A percentile compares a stretch with the other conserved stretches of the same genome.
phyloP scores from a whole-genome alignment of 2,329 filamentous ascomycete species.

The Penicillium sclerotigenum region DNA sequence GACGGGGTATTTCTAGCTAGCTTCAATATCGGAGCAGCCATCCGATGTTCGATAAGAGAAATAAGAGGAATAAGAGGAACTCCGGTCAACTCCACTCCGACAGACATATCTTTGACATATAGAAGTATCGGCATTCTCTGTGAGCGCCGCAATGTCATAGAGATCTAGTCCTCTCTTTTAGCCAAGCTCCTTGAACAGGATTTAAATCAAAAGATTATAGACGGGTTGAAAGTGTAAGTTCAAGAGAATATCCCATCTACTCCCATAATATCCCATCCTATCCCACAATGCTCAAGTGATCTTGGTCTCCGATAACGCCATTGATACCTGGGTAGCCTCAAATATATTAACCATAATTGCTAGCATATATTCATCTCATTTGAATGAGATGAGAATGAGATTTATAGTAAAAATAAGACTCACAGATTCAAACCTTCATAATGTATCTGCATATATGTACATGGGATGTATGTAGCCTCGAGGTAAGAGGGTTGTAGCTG shows the following conservation, averaged over 20 bases:
- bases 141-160: neutral
- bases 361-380: neutral
- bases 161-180: neutral
- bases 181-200: neutral
- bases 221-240: neutral
- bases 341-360: neutral
- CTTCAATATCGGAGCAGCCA: slow-evolving; percentile 11
- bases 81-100: neutral
- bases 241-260: neutral
- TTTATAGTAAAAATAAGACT: neutral
- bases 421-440: too few species aligned
- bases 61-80: neutral
- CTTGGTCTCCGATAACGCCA: neutral
- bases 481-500: neutral
- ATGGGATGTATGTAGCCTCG: neutral
- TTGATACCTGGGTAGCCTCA: too few species aligned
- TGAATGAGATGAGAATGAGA: neutral
- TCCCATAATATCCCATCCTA: neutral
- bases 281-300: neutral
- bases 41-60: slow-evolving; percentile 9
- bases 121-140: neutral
- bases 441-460: too few species aligned
- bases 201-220: neutral
- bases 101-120: neutral
- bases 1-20: slow-evolving; percentile 1